A percentile compares a stretch with the other conserved stretches of the same genome.
These are phyloP conservation scores for Saussurea involucrata DNA, from an alignment of 129 eudicot genomes.

Conservation along the genomic window DNA sequence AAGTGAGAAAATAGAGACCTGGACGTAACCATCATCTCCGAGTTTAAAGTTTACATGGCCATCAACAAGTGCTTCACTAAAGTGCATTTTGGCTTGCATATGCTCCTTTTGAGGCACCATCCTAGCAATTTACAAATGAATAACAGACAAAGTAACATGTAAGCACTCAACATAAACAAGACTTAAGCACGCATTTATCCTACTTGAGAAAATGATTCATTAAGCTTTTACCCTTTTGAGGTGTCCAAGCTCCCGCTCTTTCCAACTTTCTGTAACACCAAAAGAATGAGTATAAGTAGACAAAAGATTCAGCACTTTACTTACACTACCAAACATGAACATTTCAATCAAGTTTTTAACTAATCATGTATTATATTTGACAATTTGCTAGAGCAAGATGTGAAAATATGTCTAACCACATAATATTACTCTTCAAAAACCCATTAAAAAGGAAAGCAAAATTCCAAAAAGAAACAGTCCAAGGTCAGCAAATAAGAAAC, in stretches of 20 bases:
- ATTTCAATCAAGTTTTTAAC: background rate
- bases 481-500: background rate
- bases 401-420: too few species aligned
- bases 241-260: background rate
- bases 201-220: background rate
- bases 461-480: background rate
- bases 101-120: constrained; percentile 20
- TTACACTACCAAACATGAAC: background rate
- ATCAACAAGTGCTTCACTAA: constrained; percentile 42
- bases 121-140: background rate
- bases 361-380: background rate
- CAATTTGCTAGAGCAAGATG: background rate
- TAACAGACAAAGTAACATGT: background rate
- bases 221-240: background rate
- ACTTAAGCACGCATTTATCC: background rate
- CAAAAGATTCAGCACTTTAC: background rate
- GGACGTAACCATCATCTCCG: constrained; percentile 51
- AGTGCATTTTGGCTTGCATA: constrained; percentile 45
- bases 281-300: background rate
- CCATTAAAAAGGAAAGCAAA: background rate
- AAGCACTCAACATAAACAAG: background rate
- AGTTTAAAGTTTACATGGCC: constrained; percentile 27
- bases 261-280: background rate
- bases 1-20: constrained; percentile 23
- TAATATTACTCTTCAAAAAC: background rate